These are phyloP conservation scores for Dioscorea zingiberensis DNA, from an alignment of 106 monocot genomes.

Conservation along the genomic window DNA sequence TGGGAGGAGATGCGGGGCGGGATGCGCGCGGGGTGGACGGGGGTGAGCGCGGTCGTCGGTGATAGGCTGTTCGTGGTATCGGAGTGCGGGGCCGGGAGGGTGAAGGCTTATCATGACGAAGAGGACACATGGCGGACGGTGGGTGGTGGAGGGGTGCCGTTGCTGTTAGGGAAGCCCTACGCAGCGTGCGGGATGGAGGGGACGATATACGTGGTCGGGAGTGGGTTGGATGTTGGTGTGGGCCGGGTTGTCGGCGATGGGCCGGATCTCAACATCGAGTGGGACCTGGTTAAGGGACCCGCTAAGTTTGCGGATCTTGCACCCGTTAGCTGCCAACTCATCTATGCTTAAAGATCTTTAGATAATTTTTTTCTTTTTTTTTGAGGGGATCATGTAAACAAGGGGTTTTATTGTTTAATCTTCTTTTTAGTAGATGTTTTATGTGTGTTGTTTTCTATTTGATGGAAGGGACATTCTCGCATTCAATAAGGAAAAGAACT, in stretches of 20 bases:
- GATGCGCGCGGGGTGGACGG: conserved; percentile 79
- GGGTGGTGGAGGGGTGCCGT: conserved; percentile 41
- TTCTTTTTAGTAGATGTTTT: too few relatives aligned
- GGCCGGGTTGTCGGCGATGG: conserved; percentile 3
- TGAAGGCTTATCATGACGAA: conserved; percentile 47
- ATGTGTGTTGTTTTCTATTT: too few relatives aligned
- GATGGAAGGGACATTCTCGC: too few relatives aligned
- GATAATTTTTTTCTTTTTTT: background rate
- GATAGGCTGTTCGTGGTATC: conserved; percentile 43
- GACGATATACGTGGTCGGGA: conserved; percentile 36
- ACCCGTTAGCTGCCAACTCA: conserved; percentile 40
- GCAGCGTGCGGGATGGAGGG: conserved; percentile 29
- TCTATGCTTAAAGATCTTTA: conserved; percentile 30
- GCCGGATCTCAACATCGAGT: conserved; percentile 26
- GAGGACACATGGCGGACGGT: conserved; percentile 47
- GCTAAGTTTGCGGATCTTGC: conserved; percentile 29
- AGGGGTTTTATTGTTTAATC: too few relatives aligned
- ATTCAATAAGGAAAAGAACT: too few relatives aligned
- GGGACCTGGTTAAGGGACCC: conserved; percentile 55
- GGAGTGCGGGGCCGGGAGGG: conserved; percentile 49
- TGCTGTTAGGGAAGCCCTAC: conserved; percentile 41
- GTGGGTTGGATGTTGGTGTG: conserved; percentile 41
- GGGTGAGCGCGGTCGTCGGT: conserved; percentile 40
- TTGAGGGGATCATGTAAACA: too few relatives aligned
- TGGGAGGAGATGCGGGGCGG: conserved; percentile 63